Percentiles rank a stretch among this genome's conserved stretches.
Evolutionary conservation across 1,284 basidiomycete species (phyloP).

Genomic region (Pholiota adiposa): DNA sequence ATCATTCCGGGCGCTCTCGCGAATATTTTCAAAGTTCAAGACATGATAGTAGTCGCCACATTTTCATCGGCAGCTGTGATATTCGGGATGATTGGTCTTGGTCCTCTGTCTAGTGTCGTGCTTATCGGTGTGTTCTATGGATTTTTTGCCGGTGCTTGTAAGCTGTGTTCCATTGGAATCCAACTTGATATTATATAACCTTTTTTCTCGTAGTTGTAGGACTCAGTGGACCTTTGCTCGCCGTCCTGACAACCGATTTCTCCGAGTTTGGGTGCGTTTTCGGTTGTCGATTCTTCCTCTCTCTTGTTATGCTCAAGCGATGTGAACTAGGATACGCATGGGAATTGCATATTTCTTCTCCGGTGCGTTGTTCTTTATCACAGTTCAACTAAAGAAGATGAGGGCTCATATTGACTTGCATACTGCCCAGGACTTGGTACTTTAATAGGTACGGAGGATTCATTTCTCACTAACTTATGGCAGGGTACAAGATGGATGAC

Average conservation of each 20-base stretch:
- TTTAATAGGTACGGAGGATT: too few species aligned
- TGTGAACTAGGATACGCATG: too few species aligned
- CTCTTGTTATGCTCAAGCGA: too few species aligned
- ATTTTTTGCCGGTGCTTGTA: constrained; percentile 34
- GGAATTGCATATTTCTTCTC: constrained; percentile 3
- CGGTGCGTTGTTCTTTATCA: too few species aligned
- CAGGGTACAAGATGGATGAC: too few species aligned
- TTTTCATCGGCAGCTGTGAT: constrained; percentile 25
- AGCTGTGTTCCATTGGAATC: background rate
- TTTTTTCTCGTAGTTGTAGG: constrained; percentile 19
- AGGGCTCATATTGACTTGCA: too few species aligned
- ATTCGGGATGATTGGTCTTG: constrained; percentile 26
- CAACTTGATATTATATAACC: too few species aligned
- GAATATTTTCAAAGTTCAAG: constrained; percentile 37
- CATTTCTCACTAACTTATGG: too few species aligned
- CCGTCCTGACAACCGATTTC: constrained; percentile 17
- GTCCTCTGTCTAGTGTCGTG: constrained; percentile 22
- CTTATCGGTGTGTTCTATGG: constrained; percentile 42
- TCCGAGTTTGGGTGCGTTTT: constrained; percentile 10
- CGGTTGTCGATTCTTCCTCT: too few species aligned
- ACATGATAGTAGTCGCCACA: constrained; percentile 28
- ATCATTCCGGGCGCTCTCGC: constrained; percentile 45
- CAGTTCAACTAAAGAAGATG: too few species aligned
- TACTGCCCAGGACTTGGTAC: too few species aligned
- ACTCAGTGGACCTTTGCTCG: constrained; percentile 22